These are phyloP conservation scores for Lippia alba DNA, from an alignment of 305 asterid genomes.

Conservation along the genomic window DNA sequence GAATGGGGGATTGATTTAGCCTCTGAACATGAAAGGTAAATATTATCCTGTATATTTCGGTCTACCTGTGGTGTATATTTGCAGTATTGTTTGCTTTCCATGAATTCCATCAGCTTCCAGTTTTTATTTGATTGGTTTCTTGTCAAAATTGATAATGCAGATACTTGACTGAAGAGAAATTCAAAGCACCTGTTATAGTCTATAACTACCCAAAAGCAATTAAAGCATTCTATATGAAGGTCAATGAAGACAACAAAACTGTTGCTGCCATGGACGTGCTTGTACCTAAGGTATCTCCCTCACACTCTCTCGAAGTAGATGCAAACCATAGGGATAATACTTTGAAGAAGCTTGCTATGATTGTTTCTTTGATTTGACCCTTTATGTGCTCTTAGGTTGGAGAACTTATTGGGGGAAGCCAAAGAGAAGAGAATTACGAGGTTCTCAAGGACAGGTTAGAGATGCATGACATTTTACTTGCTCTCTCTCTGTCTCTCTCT, in stretches of 20 bases:
- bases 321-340: neutral
- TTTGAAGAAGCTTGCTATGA: slow-evolving; percentile 9
- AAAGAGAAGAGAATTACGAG: slow-evolving; percentile 92
- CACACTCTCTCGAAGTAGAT: neutral
- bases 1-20: slow-evolving; percentile 99
- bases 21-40: slow-evolving; percentile 92
- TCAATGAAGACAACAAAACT: slow-evolving; percentile 87
- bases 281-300: slow-evolving; percentile 76
- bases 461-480: neutral
- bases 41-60: neutral
- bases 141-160: slow-evolving; percentile 41
- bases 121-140: slow-evolving; percentile 16
- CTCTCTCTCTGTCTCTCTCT: too few species aligned
- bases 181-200: slow-evolving; percentile 87
- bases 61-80: neutral
- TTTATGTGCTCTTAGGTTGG: slow-evolving; percentile 64
- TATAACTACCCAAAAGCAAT: slow-evolving; percentile 93
- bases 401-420: slow-evolving; percentile 98
- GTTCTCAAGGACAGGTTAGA: slow-evolving; percentile 73
- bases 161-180: slow-evolving; percentile 89
- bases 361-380: neutral
- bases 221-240: slow-evolving; percentile 97
- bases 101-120: neutral
- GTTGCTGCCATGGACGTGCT: slow-evolving; percentile 99
- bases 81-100: too few species aligned